Percentiles rank a stretch among this genome's conserved stretches.
Conservation (phyloP, 345 rosid genomes). For the Noccaea caerulescens region DNA sequence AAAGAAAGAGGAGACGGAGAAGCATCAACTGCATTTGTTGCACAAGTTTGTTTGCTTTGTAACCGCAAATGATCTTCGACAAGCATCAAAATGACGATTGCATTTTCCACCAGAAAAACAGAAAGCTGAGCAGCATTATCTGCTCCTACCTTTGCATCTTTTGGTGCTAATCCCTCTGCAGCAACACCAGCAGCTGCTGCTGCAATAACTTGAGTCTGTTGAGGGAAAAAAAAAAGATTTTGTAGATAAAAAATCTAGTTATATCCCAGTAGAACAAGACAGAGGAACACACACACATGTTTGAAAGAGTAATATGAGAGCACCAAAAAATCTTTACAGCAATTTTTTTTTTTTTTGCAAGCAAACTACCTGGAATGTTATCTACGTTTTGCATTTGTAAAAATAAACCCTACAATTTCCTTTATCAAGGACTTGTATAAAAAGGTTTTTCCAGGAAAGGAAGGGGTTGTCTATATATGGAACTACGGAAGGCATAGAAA, state of each 20-base stretch:
- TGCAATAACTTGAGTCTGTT: conserved; percentile 99
- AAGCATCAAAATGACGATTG: conserved; percentile 97
- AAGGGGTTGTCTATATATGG: conserved; percentile 15
- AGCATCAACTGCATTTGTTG: conserved; percentile 56
- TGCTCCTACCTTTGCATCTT: conserved; percentile 85
- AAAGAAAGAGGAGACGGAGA: conserved; percentile 80
- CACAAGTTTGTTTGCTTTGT: conserved; percentile 85
- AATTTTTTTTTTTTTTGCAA: conserved; percentile 13
- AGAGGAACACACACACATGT: conserved; percentile 25
- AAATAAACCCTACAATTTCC: neutral
- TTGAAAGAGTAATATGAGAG: conserved; percentile 35
- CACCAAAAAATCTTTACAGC: conserved; percentile 29
- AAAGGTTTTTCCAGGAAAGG: conserved; percentile 11
- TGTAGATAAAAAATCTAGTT: conserved; percentile 37
- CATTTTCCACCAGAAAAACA: conserved; percentile 96
- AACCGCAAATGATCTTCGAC: conserved; percentile 98
- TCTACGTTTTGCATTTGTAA: conserved; percentile 9
- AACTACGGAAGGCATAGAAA: conserved; percentile 21
- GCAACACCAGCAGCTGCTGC: conserved; percentile 99
- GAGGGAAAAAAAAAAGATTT: conserved; percentile 43
- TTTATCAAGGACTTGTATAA: conserved; percentile 8
- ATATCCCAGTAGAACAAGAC: conserved; percentile 22
- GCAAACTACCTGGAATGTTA: conserved; percentile 16
- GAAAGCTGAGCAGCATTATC: conserved; percentile 99
- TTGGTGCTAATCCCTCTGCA: conserved; percentile 92